Base-by-base conservation (phyloP, 257 asterid genomes). In the Nicotiana undulata region DNA sequence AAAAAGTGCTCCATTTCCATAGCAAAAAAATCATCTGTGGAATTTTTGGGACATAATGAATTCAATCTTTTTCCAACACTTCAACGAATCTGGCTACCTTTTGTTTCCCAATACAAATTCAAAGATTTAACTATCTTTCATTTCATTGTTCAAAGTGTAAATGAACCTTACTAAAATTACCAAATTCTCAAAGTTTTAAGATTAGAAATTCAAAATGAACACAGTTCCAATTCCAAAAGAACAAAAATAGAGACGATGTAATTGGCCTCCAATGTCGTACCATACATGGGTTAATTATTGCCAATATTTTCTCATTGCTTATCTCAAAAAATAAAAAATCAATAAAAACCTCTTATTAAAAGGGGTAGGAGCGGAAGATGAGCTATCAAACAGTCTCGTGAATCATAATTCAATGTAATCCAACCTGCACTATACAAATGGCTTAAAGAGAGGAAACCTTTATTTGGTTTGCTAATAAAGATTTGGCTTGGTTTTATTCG, bases 1-100 rank as follows among this genome's bases (percentile, higher is more conserved):
- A 72, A 81, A 81, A 84, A 56, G 20, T 66, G 29, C 17, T 63
- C 82, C 80, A 76, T 77, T 81, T 84, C 63, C 74, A 67, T 77
- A 52, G 82, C 15, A 17, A 46, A 28, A 51, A 46, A 20, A 3
- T 46, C 8, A 3, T 46, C 4, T 46, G 24, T 72, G 78, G 60
- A 72, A 72, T 72, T 72, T 34, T 72, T 72, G 78, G 15, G 60
- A 72, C 15, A 2, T 46, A 46, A 46, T 44, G 37, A 72, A 70
- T 12, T 46, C 22, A 46, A 72, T 0, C 9, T 72, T 24, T 46
- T 24, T 46, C 77, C 58, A 40, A 0, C 5, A 10, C 58, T 68
- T 46, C 40, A 3, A 22, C 8, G 1, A 72, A 46, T 72, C 60
- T 72, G 15, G 37, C 22, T 10, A 46, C 1, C 1, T 20, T 20